Base-by-base conservation (phyloP, 164 flowering plant species). In the Umbellularia californica region DNA sequence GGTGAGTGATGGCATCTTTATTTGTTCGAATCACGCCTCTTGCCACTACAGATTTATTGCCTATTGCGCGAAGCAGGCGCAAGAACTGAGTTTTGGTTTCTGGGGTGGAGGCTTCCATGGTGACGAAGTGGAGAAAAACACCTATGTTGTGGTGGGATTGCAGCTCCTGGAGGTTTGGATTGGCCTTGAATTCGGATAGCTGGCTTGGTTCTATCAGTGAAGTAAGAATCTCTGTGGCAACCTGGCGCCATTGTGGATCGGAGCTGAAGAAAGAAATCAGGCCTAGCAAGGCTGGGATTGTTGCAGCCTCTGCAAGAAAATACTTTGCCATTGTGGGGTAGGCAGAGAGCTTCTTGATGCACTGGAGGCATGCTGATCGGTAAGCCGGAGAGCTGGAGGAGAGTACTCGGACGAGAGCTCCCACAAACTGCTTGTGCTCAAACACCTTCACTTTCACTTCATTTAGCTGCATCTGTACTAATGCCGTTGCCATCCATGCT, bases 401-500 rank as follows among this genome's bases (percentile, higher is more conserved):
- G 35, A 81, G 80, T 67, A 75, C 67, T 58, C 69, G 73, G 20
- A 77, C 33, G 12, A 81, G 83, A 22, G 72, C 35, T 64, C 55
- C 65, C 27, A 72, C 62, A 50, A 81, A 81, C 22, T 65, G 71
- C 62, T 72, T 72, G 58, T 81, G 22, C 47, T 77, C 60, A 3
- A 81, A 68, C 25, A 52, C 62, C 65, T 69, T 72, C 35, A 75
- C 72, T 51, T 27, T 72, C 10, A 69, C 50, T 7, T 75, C 76
- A 55, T 76, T 33, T 3, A 81, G 70, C 70, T 72, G 78, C 76
- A 81, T 75, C 28, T 74, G 63, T 55, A 60, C 60, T 1, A 81
- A 68, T 10, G 70, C 80, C 25, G 71, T 72, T 3, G 76, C 83
- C 83, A 81, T 81, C 30, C 50, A 47, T 64, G 76, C 71, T 72